Base-by-base conservation (phyloP, 164 flowering plant species). In the Houttuynia cordata region DNA sequence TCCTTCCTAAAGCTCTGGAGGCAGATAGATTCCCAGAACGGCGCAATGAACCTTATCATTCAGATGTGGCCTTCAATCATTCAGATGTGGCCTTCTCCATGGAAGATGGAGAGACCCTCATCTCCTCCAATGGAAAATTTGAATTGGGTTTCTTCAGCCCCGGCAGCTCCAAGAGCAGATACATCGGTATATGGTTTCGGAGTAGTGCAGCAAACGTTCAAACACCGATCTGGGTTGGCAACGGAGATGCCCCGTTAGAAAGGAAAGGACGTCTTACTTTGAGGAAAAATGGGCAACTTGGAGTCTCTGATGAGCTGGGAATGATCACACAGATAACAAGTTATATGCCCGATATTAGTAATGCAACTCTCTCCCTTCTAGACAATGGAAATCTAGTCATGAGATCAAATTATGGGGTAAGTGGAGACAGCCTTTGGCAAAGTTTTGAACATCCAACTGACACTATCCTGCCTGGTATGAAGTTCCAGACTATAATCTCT, bases 311-410 rank as follows among this genome's bases (percentile, higher is more conserved):
- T 17, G 30, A 51, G 25, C 30, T 13, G 5, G 12, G 30, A 0
- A 45, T 20, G 0, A n/a, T 23, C 9, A 4, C 73, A 1, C 79
- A 82, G 85, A 72, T 80, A 0, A 42, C 78, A 0, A 73, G 71
- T 49, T 39, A 58, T 22, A 45, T 56, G n/a, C 18, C 51, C 3
- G 23, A 39, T 12, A 42, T 15, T 1, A 63, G 34, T 37, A 18
- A 51, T 51, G 18, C 53, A 22, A 18, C 53, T 22, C 10, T 69
- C 0, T 50, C 54, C 63, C 74, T 86, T 4, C 52, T 78, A 30
- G 83, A 79, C 39, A 23, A 77, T 0, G 89, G 89, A 18, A 84
- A 84, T 49, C 62, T 84, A 4, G 76, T 82, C 3, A 2, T 83
- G 61, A 39, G 21, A 7, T 19, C 56, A 69, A 22, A 64, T 18